phyloP scores from a whole-genome alignment of 2,329 filamentous ascomycete genomes.

The Phaeophleospora eucalypticola region DNA sequence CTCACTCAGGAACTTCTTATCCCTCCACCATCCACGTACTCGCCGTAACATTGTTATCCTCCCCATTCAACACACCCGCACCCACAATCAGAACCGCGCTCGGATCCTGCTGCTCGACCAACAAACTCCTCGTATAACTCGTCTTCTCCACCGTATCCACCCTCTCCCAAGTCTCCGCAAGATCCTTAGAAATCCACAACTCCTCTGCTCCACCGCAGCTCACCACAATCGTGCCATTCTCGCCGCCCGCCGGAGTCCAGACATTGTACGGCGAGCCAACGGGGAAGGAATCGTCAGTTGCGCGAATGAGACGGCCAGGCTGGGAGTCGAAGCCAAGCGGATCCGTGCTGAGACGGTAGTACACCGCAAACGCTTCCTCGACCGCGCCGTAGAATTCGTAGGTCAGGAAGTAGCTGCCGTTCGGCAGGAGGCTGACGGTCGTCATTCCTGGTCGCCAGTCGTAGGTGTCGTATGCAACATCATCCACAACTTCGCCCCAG shows the following conservation, averaged over 20 bases:
- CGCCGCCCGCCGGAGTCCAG: conserved; percentile 47
- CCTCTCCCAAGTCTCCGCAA: conserved; percentile 47
- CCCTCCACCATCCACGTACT: conserved; percentile 5
- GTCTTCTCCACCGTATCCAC: conserved; percentile 31
- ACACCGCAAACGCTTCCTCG: conserved; percentile 46
- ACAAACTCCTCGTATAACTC: conserved; percentile 47
- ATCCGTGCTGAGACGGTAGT: conserved; percentile 48
- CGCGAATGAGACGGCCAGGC: conserved; percentile 38
- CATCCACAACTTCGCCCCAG: conserved; percentile 58
- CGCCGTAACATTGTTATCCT: conserved; percentile 26
- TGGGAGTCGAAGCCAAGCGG: conserved; percentile 46
- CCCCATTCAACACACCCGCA: conserved; percentile 33
- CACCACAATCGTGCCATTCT: conserved; percentile 49
- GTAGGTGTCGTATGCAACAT: conserved; percentile 61
- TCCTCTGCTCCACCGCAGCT: conserved; percentile 38
- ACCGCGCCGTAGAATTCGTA: conserved; percentile 59
- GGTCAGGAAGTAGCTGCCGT: conserved; percentile 59
- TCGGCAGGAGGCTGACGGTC: conserved; percentile 53
- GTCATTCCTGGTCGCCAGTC: conserved; percentile 66
- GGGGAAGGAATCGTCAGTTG: conserved; percentile 44
- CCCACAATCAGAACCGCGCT: conserved; percentile 41
- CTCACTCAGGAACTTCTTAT: neutral
- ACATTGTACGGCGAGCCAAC: conserved; percentile 50
- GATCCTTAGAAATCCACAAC: conserved; percentile 46
- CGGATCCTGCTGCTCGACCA: conserved; percentile 39